phyloP scores from a whole-genome alignment of 768 basidiomycete species.

The Boletus rufocinnamomeus region DNA sequence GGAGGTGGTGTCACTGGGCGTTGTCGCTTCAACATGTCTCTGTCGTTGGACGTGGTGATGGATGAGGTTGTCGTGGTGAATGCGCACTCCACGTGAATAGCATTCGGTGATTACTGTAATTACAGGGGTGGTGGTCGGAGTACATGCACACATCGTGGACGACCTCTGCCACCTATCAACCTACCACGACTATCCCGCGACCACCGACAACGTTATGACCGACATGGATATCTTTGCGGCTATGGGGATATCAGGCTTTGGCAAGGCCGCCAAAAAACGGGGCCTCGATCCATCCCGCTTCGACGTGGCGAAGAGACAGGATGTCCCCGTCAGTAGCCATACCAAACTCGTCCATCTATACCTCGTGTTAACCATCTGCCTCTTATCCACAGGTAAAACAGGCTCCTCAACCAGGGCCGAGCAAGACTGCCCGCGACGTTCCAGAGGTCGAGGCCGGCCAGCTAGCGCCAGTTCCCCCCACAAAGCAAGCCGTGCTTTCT shows the following conservation, averaged over 20 bases:
- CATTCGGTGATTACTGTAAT: background rate
- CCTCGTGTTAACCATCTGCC: constrained; percentile 26
- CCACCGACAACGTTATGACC: constrained; percentile 39
- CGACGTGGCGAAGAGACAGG: constrained; percentile 69
- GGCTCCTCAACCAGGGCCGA: constrained; percentile 19
- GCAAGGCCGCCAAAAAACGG: constrained; percentile 67
- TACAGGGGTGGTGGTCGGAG: constrained; percentile 25
- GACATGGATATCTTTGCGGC: constrained; percentile 74
- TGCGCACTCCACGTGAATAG: background rate
- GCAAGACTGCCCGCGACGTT: constrained; percentile 11
- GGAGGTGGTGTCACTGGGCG: constrained; percentile 48
- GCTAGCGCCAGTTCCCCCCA: background rate
- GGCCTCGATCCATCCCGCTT: constrained; percentile 75
- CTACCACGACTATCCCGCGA: background rate
- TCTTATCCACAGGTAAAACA: constrained; percentile 18
- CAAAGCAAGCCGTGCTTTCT: constrained; percentile 4
- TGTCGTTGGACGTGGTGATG: constrained; percentile 11
- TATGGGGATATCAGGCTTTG: constrained; percentile 86
- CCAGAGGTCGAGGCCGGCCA: constrained; percentile 28
- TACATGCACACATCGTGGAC: constrained; percentile 14
- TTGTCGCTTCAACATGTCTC: constrained; percentile 56
- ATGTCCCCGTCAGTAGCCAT: constrained; percentile 32
- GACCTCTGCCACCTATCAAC: constrained; percentile 22
- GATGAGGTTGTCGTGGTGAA: constrained; percentile 2
- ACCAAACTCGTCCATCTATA: background rate